A percentile compares a stretch with the other conserved stretches of the same genome.
Evolutionary conservation across 2,329 filamentous ascomycete species (phyloP).

Genomic region (Penicillium sp.): DNA sequence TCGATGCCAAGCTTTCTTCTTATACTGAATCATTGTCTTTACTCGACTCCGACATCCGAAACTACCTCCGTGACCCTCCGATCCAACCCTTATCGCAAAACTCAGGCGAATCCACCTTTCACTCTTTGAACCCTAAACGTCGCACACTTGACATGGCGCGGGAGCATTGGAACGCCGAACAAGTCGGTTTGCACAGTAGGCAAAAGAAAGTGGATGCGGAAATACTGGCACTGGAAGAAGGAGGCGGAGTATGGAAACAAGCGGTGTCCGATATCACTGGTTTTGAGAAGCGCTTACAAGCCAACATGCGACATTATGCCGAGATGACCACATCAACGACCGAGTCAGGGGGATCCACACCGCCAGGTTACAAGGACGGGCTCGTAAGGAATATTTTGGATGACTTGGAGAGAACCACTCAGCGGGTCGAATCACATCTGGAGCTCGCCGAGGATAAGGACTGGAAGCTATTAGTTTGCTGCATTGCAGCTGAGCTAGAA

Average conservation of each 20-base stretch:
- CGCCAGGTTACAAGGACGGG: conserved; percentile 24
- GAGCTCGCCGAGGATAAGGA: conserved; percentile 53
- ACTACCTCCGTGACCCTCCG: conserved; percentile 53
- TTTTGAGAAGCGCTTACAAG: conserved; percentile 47
- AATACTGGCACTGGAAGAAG: conserved; percentile 58
- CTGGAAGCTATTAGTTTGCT: conserved; percentile 63
- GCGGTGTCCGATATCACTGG: conserved; percentile 52
- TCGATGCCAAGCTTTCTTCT: conserved; percentile 59
- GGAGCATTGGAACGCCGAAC: conserved; percentile 57
- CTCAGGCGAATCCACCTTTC: conserved; percentile 44
- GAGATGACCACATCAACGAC: conserved; percentile 25
- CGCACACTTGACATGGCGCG: conserved; percentile 61
- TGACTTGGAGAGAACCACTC: conserved; percentile 50
- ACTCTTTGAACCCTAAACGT: conserved; percentile 55
- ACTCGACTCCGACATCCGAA: conserved; percentile 55
- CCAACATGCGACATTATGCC: conserved; percentile 35
- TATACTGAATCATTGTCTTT: conserved; percentile 58
- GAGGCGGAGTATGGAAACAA: conserved; percentile 59
- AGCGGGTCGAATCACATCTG: conserved; percentile 51
- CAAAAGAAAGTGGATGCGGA: conserved; percentile 53
- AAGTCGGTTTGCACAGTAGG: conserved; percentile 45
- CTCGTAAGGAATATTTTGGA: conserved; percentile 37
- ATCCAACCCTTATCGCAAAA: conserved; percentile 38
- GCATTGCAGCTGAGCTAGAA: conserved; percentile 62
- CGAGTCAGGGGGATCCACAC: conserved; percentile 10